These are phyloP conservation scores for Xylaria venustula DNA, from an alignment of 495 filamentous ascomycete species.

Conservation along the genomic window DNA sequence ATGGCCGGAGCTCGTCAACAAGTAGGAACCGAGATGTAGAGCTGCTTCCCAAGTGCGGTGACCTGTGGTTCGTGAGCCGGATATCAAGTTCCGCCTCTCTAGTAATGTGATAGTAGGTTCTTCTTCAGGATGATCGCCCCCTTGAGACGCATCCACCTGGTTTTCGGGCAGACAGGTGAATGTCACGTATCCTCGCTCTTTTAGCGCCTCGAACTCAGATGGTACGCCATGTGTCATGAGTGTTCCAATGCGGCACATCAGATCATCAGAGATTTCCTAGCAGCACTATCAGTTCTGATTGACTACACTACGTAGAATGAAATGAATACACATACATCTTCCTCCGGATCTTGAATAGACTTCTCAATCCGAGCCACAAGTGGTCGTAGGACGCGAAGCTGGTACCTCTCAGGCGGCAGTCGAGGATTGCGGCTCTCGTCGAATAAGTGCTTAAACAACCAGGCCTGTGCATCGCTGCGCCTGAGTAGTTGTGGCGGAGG, in stretches of 20 bases:
- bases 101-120: conserved; percentile 48
- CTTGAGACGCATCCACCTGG: neutral
- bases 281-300: neutral
- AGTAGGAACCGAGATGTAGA: conserved; percentile 68
- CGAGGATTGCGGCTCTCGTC: conserved; percentile 42
- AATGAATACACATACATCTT: conserved; percentile 62
- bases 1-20: conserved; percentile 32
- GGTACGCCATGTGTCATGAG: conserved; percentile 54
- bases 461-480: conserved; percentile 53
- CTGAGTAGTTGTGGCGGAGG: conserved; percentile 54
- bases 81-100: conserved; percentile 68
- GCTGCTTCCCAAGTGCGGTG: conserved; percentile 85
- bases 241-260: conserved; percentile 55
- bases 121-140: conserved; percentile 1
- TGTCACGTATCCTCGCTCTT: conserved; percentile 66
- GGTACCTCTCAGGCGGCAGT: conserved; percentile 64
- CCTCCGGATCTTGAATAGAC: conserved; percentile 60
- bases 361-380: conserved; percentile 61
- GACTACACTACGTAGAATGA: neutral
- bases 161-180: conserved; percentile 50
- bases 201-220: conserved; percentile 53
- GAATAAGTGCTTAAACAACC: conserved; percentile 62
- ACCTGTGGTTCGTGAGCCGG: conserved; percentile 71
- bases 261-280: conserved; percentile 66
- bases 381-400: conserved; percentile 63